Evolutionary conservation across 2,329 filamentous ascomycete genomes (phyloP), one percentile per base, ranked within the genome.

Genomic region (Rugonectria rugulosa): DNA sequence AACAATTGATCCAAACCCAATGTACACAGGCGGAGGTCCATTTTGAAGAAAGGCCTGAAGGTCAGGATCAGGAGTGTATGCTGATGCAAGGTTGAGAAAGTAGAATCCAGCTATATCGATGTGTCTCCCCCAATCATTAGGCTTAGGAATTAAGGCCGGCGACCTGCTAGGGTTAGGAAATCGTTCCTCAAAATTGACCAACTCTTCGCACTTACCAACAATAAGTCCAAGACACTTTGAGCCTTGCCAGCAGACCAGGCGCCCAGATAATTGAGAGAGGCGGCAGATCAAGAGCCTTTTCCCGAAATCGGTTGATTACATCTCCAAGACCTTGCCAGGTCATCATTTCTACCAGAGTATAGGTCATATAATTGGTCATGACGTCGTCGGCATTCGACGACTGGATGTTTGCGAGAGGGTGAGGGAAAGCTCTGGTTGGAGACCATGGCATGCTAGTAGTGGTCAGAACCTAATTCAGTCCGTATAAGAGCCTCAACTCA

Each of bases 321-420:
- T 97, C 93, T 31, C 93, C 93, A 4, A 97, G 77, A 0, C 92
- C 92, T 73, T 97, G 92, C 92, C 92, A 96, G 10, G 92, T 93
- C 81, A 97, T 86, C 84, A 96, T 91, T 63, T 97, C 92, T 2
- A 96, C 89, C 17, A 96, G 78, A 1, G 88, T 87, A 66, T 96
- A 97, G 0, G 89, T 90, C 53, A 96, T 81, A 68, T 91, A 94
- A 65, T 95, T 96, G 1, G 90, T 89, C 55, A 91, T 81, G n/a
- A 84, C 84, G 5, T 85, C 80, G 65, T 95, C 91, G 1, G 89
- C 88, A 63, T 92, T 91, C 1, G 88, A 86, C 2, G 86, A 86
- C 59, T 90, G 84, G 53, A 96, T 88, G 61, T 95, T 94, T 0
- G 92, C 91, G 20, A 97, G 78, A 0, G 92, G 92, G 66, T 97